phyloP scores from a whole-genome alignment of 441 rosid genomes.

The Gossypium gossypioides region DNA sequence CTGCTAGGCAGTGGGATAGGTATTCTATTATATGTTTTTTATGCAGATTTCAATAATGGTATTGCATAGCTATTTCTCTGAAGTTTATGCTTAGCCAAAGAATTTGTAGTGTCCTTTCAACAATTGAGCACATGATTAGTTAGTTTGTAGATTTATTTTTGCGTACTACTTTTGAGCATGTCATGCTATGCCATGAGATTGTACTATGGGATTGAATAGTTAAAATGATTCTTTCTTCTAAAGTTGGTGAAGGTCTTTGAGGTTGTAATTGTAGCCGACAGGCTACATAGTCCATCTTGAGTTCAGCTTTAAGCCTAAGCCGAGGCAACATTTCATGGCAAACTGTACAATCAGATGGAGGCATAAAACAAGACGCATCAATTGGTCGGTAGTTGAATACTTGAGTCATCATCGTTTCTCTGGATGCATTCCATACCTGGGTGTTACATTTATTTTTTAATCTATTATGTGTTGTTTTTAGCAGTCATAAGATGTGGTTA shows the following conservation, averaged over 20 bases:
- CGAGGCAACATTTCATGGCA: neutral
- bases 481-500: neutral
- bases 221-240: slow-evolving; percentile 4
- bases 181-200: slow-evolving; percentile 1
- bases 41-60: neutral
- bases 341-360: neutral
- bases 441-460: neutral
- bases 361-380: neutral
- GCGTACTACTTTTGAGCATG: neutral
- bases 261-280: neutral
- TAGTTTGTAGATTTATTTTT: neutral
- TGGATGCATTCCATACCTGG: neutral
- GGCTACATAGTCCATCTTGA: neutral
- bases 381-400: neutral
- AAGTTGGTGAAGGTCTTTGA: neutral
- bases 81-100: slow-evolving; percentile 9
- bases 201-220: neutral
- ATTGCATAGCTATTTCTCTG: slow-evolving; percentile 5
- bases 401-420: neutral
- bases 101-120: neutral
- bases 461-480: too few relatives aligned
- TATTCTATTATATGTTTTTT: slow-evolving; percentile 18
- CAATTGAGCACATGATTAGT: neutral
- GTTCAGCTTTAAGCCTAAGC: neutral
- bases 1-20: slow-evolving; percentile 84